Base-by-base conservation (phyloP, 352 stramenopile species). In the Phytophthora europaea region DNA sequence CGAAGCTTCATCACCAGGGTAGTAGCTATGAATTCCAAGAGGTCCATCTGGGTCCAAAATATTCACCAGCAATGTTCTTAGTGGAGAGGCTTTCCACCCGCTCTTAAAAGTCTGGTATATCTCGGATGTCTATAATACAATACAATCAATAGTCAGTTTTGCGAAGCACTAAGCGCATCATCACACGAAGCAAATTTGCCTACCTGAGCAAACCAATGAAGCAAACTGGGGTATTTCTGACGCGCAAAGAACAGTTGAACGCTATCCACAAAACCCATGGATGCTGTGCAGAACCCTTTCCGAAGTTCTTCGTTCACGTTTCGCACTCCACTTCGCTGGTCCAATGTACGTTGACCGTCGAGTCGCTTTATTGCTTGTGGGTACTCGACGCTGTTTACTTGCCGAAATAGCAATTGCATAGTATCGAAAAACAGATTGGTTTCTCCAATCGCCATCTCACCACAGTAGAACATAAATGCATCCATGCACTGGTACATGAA, bases 401-500 rank as follows among this genome's bases (percentile, higher is more conserved):
- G 87, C 16, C 87, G 83, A 62, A 95, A 95, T 67, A 95, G 76
- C 16, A 91, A 61, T n/a, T 92, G 73, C 65, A 94, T 83, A n/a
- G 84, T 75, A 6, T 78, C 58, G 40, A 92, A 87, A 72, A 95
- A 95, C 9, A 92, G 76, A 72, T 92, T 95, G 6, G 83, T 79
- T 15, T 89, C 77, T 10, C 89, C 89, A 48, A 93, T 94, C 13
- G 89, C 87, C 87, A 95, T 92, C 18, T 82, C 77, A 15, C 89
- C 84, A 57, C 87, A 95, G 53, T 94, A 67, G 57, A 88, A 94
- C 7, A 95, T 70, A 55, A 95, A 91, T 23, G 78, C 65, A 54
- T 95, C 87, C 38, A 94, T 82, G 65, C 87, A 94, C 62, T 89
- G 84, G 58, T 95, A 95, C 87, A 91, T 93, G 53, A 95, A 93